These are phyloP conservation scores for Chrysochromulina tobinii DNA, from an alignment of 78 protist species.

Conservation along the genomic window DNA sequence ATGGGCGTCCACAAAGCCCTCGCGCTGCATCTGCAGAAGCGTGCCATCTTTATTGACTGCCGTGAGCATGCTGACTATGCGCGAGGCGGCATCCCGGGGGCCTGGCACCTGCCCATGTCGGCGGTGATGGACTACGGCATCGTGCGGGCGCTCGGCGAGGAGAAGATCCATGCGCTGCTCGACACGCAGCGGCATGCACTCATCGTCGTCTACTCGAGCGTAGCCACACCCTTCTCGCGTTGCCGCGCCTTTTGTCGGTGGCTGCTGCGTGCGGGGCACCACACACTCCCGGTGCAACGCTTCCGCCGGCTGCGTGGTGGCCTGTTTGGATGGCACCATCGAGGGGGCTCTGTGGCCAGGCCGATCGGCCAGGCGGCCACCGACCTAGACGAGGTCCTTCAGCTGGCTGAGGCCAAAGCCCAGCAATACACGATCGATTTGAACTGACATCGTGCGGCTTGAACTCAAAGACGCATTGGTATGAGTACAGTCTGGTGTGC, in stretches of 20 bases:
- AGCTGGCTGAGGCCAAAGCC: no score
- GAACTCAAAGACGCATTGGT: no score
- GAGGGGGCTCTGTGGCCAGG: neutral
- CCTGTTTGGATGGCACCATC: neutral
- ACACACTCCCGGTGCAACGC: neutral
- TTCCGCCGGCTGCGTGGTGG: constrained; percentile 18
- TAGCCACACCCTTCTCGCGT: neutral
- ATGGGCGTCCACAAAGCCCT: neutral
- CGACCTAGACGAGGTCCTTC: no score
- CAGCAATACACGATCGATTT: no score
- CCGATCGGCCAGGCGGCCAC: no score
- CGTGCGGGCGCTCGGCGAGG: neutral
- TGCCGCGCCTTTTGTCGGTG: constrained; percentile 6
- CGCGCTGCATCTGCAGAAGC: neutral
- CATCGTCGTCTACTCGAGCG: neutral
- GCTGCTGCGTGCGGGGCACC: constrained; percentile 7
- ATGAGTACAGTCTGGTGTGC: no score
- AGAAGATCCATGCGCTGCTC: neutral
- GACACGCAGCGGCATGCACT: neutral
- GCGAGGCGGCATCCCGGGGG: neutral
- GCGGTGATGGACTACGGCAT: neutral
- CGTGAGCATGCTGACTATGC: neutral
- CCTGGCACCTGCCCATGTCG: neutral
- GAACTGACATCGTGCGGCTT: no score
- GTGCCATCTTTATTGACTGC: constrained; percentile 5